Base-by-base conservation (phyloP, 2,329 filamentous ascomycete species). In the Cercospora sp. region DNA sequence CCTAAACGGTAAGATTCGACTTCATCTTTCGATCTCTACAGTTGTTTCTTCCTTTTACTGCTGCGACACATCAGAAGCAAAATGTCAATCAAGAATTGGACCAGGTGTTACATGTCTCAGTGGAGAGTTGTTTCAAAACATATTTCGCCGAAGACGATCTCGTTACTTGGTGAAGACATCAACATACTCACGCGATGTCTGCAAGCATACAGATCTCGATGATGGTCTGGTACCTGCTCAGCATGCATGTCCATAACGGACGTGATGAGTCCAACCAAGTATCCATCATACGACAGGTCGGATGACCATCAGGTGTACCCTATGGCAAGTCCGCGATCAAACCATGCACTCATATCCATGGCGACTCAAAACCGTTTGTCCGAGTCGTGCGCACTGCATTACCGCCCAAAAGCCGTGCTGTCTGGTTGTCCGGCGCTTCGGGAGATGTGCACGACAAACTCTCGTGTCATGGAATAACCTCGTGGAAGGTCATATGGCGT, bases 341-440 rank as follows among this genome's bases (percentile, higher is more conserved):
- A 21, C 58, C 58, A 40, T 24, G 21, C 28, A 18, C 45, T 51
- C 45, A 51, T 49, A 51, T 51, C 18, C 45, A 51, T 24, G 45
- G 45, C 45, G 45, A 51, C 45, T 51, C 45, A 24, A 61, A 34
- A 37, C 16, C 43, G 37, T 26, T 61, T 49, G 16, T 30, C 43
- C 59, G 57, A 60, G 57, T 60, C 57, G 57, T 60, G n/a, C 18
- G 24, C 59, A 28, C 24, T 61, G 59, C 59, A 49, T 61, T 61
- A 40, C 59, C 59, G 59, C 59, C 59, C 59, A 61, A 61, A 24
- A 45, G 59, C 59, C 59, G 59, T 37, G 58, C 59, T 61, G 59
- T 61, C 59, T 61, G 59, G 59, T 30, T 49, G 59, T 45, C 21
- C 59, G 37, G 59, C 34, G 16, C 45, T 18, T 61, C 59, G 59